Conservation (phyloP, 2,329 filamentous ascomycete species). For the Cercospora nicotianae region DNA sequence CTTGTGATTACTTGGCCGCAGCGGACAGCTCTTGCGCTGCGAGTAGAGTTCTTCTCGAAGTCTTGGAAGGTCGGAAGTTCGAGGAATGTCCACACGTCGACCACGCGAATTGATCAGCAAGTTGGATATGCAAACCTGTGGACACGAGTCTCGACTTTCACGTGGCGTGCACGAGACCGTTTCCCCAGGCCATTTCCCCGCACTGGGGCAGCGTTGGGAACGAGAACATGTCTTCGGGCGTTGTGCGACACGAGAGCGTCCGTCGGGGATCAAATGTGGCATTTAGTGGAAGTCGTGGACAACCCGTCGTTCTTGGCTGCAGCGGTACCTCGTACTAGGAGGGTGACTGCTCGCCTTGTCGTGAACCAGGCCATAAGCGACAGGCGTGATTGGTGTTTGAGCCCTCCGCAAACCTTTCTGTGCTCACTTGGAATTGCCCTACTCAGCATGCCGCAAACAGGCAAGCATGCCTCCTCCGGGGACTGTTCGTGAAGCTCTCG, state of each 20-base stretch:
- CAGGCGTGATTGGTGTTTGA: background rate
- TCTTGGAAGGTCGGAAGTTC: constrained; percentile 16
- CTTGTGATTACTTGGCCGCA: constrained; percentile 13
- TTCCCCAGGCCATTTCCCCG: constrained; percentile 10
- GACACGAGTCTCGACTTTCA: constrained; percentile 5
- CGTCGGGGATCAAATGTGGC: background rate
- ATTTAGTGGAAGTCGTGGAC: background rate
- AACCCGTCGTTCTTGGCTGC: constrained; percentile 1
- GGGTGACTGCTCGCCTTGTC: background rate
- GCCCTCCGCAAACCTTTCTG: background rate
- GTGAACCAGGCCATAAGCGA: background rate
- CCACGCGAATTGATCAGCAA: background rate
- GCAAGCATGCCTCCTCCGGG: background rate
- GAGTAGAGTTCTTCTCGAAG: constrained; percentile 13
- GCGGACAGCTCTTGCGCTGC: constrained; percentile 4
- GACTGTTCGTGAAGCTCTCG: background rate
- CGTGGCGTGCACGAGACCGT: constrained; percentile 1
- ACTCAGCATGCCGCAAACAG: background rate
- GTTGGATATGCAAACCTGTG: background rate
- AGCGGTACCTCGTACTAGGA: background rate
- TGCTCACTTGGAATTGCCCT: background rate
- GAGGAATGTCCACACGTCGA: constrained; percentile 9
- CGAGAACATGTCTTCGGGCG: background rate
- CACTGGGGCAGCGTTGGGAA: constrained; percentile 6
- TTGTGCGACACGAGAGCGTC: background rate